Evolutionary conservation across 1,139 yeast species (phyloP).

Genomic region (Tardiomyces blankii): DNA sequence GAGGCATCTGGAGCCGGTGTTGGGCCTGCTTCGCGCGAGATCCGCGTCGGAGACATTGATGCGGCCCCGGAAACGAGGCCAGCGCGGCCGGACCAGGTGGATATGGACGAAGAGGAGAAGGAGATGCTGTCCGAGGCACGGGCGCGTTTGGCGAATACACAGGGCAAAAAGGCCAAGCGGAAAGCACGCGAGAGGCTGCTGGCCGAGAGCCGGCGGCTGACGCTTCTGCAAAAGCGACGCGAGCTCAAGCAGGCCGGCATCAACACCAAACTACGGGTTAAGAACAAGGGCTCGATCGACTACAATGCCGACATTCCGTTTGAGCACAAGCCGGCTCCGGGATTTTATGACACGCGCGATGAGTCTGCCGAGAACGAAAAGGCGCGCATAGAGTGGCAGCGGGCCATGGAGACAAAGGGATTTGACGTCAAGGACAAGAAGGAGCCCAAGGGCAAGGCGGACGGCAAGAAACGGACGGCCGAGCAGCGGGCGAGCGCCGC

Average conservation of each 20-base stretch:
- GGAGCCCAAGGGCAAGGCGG: slow-evolving; percentile 3
- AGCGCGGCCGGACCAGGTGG: slow-evolving; percentile 71
- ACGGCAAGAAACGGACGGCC: slow-evolving; percentile 3
- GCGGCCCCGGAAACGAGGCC: slow-evolving; percentile 72
- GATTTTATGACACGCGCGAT: slow-evolving; percentile 4
- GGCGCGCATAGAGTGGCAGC: no score
- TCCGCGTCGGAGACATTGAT: slow-evolving; percentile 45
- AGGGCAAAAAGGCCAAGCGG: slow-evolving; percentile 90
- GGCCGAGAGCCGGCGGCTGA: slow-evolving; percentile 63
- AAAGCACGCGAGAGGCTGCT: slow-evolving; percentile 77
- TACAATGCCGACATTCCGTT: slow-evolving; percentile 77
- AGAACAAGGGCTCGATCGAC: slow-evolving; percentile 47
- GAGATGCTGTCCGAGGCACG: slow-evolving; percentile 93
- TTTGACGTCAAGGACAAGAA: slow-evolving; percentile 2
- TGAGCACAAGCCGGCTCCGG: slow-evolving; percentile 52
- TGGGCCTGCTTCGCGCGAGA: slow-evolving; percentile 29
- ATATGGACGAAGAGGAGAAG: slow-evolving; percentile 75
- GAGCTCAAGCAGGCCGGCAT: slow-evolving; percentile 84
- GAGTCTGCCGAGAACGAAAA: no score
- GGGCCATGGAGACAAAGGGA: slow-evolving; percentile 1
- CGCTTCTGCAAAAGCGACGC: slow-evolving; percentile 69
- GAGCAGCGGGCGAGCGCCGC: slow-evolving; percentile 14
- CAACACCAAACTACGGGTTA: slow-evolving; percentile 35
- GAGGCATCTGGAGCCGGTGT: slow-evolving; percentile 28
- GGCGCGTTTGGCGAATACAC: slow-evolving; percentile 84